Evolutionary conservation across 1,284 basidiomycete species (phyloP), one percentile per base, ranked within the genome.

Genomic region (Anthracocystis walkeri): DNA sequence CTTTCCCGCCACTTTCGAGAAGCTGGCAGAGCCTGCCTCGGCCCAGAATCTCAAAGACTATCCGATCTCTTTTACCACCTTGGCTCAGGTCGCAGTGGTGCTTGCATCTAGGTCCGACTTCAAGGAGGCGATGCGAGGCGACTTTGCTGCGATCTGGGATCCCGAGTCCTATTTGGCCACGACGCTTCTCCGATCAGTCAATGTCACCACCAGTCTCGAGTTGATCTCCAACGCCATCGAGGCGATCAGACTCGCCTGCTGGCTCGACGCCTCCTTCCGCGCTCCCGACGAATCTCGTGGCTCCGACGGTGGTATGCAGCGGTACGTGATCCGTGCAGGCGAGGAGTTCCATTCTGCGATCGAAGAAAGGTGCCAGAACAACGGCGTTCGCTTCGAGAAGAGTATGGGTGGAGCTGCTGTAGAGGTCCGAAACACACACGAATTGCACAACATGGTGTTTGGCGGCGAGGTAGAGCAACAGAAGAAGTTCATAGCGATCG

Each of bases 101-200:
- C 53, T 71, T 14, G 46, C 52, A 21, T 40, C 58, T 2, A 50
- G 58, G 33, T 38, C 58, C 25, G 68, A 71, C 50, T 52, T 61
- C 56, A 58, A 51, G 11, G 51, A 68, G 46, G 68, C 68, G 41
- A 61, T 71, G 68, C 51, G 48, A 49, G 46, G 41, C 52, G 54
- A 65, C 25, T 53, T 71, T 52, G 61, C 60, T 4, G 67, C 73
- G 2, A 35, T 68, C 23, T 71, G 67, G 66, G 72, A 75, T 55
- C 66, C 59, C 40, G 72, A 75, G 27, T 69, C 72, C 5, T 53
- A 29, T 27, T 40, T 75, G 46, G 27, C 72, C 3, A 31, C 60
- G 3, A 31, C 54, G 11, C 23, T 75, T 1, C 63, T 75, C 7
- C 58, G 38, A 42, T 33, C 23, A 2, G 42, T 49, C 33, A 55